These are phyloP conservation scores for Amanita subjunquillea DNA, from an alignment of 768 basidiomycete species.

Conservation along the genomic window DNA sequence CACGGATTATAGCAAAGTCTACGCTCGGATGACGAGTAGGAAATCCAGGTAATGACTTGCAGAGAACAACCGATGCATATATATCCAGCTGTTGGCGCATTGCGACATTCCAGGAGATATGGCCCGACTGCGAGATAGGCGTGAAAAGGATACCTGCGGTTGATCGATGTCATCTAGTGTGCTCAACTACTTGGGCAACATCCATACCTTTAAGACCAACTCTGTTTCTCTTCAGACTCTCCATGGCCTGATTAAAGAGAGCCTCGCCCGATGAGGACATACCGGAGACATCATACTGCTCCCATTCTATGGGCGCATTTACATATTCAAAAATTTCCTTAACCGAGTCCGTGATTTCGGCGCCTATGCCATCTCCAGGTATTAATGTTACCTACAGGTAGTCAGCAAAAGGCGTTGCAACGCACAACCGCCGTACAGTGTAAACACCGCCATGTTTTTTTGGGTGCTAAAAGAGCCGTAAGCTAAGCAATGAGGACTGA, in stretches of 20 bases:
- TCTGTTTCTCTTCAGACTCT: constrained; percentile 92
- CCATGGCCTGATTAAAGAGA: constrained; percentile 96
- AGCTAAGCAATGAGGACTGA: constrained; percentile 7
- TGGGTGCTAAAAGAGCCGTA: constrained; percentile 40
- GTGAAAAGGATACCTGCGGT: constrained; percentile 91
- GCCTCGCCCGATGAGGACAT: constrained; percentile 90
- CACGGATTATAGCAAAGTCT: constrained; percentile 98
- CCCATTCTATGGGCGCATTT: constrained; percentile 99
- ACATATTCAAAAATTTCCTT: constrained; percentile 98
- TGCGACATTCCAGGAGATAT: constrained; percentile 99
- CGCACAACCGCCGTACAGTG: constrained; percentile 44
- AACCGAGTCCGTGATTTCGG: constrained; percentile 95
- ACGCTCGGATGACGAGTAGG: constrained; percentile 95
- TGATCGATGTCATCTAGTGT: neutral
- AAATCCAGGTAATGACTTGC: constrained; percentile 95
- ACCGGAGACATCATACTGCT: constrained; percentile 96
- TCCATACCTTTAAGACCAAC: constrained; percentile 91
- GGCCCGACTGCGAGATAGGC: constrained; percentile 90
- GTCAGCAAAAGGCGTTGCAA: neutral
- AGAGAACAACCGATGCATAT: constrained; percentile 95
- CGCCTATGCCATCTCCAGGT: constrained; percentile 95
- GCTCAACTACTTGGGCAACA: neutral
- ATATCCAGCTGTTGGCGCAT: constrained; percentile 99
- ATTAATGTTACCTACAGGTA: constrained; percentile 79
- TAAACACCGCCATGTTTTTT: constrained; percentile 92